phyloP scores from a whole-genome alignment of 371 early-diverging fungal species.

The Syncephalastrum racemosum region DNA sequence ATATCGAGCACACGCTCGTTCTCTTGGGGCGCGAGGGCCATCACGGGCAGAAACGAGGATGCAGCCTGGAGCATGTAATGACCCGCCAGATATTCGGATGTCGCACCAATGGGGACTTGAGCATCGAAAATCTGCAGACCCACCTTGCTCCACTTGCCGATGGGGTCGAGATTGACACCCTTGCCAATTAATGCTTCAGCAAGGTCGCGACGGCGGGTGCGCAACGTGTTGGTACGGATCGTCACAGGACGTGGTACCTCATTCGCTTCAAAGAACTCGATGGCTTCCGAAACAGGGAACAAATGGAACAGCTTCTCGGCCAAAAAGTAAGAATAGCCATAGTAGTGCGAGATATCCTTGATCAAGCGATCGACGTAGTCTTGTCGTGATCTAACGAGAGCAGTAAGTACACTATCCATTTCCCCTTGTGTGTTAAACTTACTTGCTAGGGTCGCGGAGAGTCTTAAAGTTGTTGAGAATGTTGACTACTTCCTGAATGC shows the following conservation, averaged over 20 bases:
- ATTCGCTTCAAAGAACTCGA: slow-evolving; percentile 99
- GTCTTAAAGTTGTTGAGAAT: slow-evolving; percentile 87
- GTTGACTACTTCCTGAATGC: slow-evolving; percentile 88
- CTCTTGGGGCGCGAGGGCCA: slow-evolving; percentile 94
- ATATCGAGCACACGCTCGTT: slow-evolving; percentile 97
- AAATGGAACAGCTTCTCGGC: slow-evolving; percentile 90
- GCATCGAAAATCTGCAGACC: slow-evolving; percentile 92
- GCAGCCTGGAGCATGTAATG: slow-evolving; percentile 99
- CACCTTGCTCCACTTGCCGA: slow-evolving; percentile 94
- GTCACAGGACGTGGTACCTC: slow-evolving; percentile 97
- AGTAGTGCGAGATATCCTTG: slow-evolving; percentile 87
- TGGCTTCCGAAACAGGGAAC: slow-evolving; percentile 88
- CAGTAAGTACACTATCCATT: background rate
- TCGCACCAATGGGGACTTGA: slow-evolving; percentile 93
- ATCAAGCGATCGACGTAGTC: slow-evolving; percentile 86
- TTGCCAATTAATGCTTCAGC: slow-evolving; percentile 94
- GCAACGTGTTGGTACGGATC: slow-evolving; percentile 96
- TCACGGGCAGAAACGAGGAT: slow-evolving; percentile 97
- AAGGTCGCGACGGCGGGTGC: slow-evolving; percentile 93
- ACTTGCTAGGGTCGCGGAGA: slow-evolving; percentile 72
- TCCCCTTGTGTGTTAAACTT: slow-evolving; percentile 9
- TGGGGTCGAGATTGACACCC: slow-evolving; percentile 97
- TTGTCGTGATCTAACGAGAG: slow-evolving; percentile 59
- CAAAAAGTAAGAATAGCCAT: slow-evolving; percentile 95
- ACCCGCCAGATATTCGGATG: slow-evolving; percentile 99